These are phyloP conservation scores for Russula sp. DNA, from an alignment of 768 basidiomycete species.

Conservation along the genomic window DNA sequence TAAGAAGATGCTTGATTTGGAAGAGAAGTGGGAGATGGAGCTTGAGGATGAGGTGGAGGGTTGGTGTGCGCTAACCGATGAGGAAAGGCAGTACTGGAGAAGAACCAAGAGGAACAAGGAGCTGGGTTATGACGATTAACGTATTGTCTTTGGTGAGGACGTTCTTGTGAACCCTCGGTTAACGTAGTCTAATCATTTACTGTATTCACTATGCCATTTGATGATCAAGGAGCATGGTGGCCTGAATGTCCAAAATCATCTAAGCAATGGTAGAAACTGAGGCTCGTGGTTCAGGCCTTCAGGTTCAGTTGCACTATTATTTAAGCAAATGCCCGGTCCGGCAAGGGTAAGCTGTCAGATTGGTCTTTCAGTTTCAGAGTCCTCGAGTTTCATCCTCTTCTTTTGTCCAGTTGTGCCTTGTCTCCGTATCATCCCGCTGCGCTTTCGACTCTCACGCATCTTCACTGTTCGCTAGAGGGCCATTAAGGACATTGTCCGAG, in stretches of 20 bases:
- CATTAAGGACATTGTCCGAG: too few species aligned
- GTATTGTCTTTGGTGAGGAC: neutral
- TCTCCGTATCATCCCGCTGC: too few species aligned
- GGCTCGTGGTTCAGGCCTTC: neutral
- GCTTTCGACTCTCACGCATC: too few species aligned
- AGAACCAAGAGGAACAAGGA: constrained; percentile 63
- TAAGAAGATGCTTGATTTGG: constrained; percentile 71
- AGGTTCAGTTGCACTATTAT: neutral
- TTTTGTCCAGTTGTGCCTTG: too few species aligned
- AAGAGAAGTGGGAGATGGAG: constrained; percentile 81
- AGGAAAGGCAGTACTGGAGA: constrained; percentile 46
- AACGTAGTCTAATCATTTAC: neutral
- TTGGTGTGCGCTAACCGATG: constrained; percentile 41
- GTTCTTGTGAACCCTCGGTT: neutral
- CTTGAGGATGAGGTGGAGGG: constrained; percentile 70
- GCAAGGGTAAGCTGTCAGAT: neutral
- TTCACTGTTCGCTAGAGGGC: too few species aligned
- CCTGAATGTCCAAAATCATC: neutral
- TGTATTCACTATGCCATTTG: neutral
- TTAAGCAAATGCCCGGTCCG: neutral
- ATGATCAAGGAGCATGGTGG: neutral
- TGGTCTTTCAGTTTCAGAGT: too few species aligned
- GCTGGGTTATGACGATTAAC: constrained; percentile 43
- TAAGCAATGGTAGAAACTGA: neutral
- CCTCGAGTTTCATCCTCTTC: too few species aligned